Evolutionary conservation across 208 protist genomes (phyloP).

Genomic region (Crithidia brevicula): DNA sequence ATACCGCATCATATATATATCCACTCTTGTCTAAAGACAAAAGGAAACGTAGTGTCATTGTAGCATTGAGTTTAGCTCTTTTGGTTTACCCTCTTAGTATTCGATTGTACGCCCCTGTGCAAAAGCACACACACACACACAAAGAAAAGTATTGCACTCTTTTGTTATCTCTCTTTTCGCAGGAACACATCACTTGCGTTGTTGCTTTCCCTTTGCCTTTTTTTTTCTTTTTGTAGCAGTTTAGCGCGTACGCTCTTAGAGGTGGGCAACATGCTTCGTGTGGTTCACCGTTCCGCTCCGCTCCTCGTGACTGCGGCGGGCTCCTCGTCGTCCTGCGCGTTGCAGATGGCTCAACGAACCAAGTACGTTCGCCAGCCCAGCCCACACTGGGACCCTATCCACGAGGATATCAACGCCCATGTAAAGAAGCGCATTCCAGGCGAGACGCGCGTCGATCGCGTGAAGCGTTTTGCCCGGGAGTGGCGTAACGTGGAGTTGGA

Average conservation of each 20-base stretch:
- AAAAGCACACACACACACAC: not conserved
- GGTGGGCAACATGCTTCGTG: slow-evolving; percentile 35
- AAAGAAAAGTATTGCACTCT: no score
- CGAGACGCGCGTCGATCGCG: slow-evolving; percentile 88
- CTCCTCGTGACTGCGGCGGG: slow-evolving; percentile 3
- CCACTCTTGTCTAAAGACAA: no score
- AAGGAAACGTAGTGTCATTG: no score
- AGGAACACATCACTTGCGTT: no score
- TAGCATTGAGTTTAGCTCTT: no score
- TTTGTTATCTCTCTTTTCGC: no score
- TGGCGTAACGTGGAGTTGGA: slow-evolving; percentile 93
- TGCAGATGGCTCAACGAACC: slow-evolving; percentile 38
- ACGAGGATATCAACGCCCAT: slow-evolving; percentile 92
- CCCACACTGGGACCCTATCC: slow-evolving; percentile 84
- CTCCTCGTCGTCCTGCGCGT: slow-evolving; percentile 14
- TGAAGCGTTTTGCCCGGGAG: slow-evolving; percentile 87
- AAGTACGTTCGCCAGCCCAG: slow-evolving; percentile 88
- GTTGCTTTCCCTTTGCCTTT: slow-evolving; percentile 8
- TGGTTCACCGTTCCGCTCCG: slow-evolving; percentile 24
- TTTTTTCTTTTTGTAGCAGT: not conserved
- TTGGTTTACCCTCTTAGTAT: no score
- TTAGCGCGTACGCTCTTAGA: not conserved
- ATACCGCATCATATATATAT: no score
- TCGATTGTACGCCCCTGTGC: no score
- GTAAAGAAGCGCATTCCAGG: slow-evolving; percentile 91